Conservation (phyloP, 192 early-diverging fungal species). For the Coemansia furcata region DNA sequence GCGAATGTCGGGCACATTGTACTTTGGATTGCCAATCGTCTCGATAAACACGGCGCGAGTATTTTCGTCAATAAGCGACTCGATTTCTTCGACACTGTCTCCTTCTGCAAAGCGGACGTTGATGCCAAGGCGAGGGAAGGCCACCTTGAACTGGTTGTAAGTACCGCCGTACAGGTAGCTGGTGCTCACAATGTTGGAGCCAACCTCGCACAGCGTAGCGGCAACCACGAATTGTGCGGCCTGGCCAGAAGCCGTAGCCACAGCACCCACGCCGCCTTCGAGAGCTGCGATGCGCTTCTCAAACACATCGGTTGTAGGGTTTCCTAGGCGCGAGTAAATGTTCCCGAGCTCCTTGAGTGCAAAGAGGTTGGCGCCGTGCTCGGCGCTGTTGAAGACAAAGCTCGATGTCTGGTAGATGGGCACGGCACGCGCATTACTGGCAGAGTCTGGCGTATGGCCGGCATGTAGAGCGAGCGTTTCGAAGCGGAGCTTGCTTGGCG, state of each 20-base stretch:
- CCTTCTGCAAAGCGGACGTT: conserved; percentile 71
- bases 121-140: conserved; percentile 82
- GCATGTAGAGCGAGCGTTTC: conserved; percentile 94
- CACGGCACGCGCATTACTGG: conserved; percentile 77
- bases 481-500: conserved; percentile 54
- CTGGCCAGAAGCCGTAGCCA: conserved; percentile 74
- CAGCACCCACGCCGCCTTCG: conserved; percentile 79
- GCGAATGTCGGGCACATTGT: conserved; percentile 84
- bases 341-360: conserved; percentile 70
- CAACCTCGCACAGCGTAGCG: conserved; percentile 70
- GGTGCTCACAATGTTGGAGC: conserved; percentile 89
- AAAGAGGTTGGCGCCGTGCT: conserved; percentile 83
- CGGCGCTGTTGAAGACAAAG: conserved; percentile 77
- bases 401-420: conserved; percentile 91
- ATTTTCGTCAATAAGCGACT: conserved; percentile 77
- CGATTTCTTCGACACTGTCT: conserved; percentile 75
- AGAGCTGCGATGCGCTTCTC: conserved; percentile 91
- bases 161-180: conserved; percentile 73
- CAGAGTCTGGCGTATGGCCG: conserved; percentile 64
- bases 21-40: conserved; percentile 88
- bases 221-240: conserved; percentile 86
- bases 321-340: conserved; percentile 82
- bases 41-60: conserved; percentile 92
- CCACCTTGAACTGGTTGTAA: conserved; percentile 84
- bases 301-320: conserved; percentile 87